phyloP scores from a whole-genome alignment of 2,329 filamentous ascomycete species.

The Polychaeton citri region DNA sequence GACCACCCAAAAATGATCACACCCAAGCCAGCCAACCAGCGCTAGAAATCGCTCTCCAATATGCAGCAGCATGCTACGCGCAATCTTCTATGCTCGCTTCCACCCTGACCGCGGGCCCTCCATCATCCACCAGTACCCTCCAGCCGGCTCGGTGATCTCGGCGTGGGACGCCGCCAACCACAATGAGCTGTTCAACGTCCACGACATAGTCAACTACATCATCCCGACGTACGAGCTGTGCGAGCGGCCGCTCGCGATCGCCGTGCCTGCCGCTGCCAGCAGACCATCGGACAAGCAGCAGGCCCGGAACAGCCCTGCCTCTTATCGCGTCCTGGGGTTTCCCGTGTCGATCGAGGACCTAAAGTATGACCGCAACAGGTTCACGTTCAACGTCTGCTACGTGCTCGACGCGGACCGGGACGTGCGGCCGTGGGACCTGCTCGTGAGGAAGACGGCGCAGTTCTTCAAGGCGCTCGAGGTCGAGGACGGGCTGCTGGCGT shows the following conservation, averaged over 20 bases:
- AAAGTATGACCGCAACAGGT: conserved; percentile 70
- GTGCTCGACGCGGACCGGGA: conserved; percentile 58
- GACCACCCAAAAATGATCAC: no score
- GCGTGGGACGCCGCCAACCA: not conserved
- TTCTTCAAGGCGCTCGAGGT: conserved; percentile 85
- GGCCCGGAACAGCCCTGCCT: not conserved
- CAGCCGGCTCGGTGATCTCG: conserved; percentile 7
- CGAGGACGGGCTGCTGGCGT: conserved; percentile 71
- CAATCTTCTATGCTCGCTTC: conserved; percentile 55
- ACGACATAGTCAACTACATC: conserved; percentile 78
- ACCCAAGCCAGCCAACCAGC: no score
- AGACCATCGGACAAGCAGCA: no score
- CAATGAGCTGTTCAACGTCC: conserved; percentile 38
- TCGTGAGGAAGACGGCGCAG: conserved; percentile 72
- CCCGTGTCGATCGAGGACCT: conserved; percentile 74
- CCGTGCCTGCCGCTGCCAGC: not conserved
- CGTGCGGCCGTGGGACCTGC: conserved; percentile 55
- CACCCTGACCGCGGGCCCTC: conserved; percentile 36
- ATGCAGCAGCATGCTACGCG: conserved; percentile 39
- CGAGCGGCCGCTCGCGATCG: conserved; percentile 71
- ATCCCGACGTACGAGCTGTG: conserved; percentile 92
- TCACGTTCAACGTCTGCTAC: conserved; percentile 96
- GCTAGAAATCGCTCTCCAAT: no score
- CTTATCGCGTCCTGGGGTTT: conserved; percentile 68
- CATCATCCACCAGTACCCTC: conserved; percentile 19